Evolutionary conservation across 1,139 yeast genomes (phyloP).

Genomic region (Lodderomyces theae): DNA sequence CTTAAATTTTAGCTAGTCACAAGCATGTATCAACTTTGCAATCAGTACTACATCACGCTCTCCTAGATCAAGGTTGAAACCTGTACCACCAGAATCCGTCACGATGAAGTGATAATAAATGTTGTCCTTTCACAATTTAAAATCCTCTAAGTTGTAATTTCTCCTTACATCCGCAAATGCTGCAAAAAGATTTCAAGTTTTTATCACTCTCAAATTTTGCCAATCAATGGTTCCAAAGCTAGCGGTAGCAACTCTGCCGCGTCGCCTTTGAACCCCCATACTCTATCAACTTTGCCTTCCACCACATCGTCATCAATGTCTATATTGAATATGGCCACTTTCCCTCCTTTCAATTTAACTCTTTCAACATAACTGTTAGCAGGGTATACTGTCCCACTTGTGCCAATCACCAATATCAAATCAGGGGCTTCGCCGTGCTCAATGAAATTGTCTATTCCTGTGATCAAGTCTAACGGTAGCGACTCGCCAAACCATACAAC

Average conservation of each 20-base stretch:
- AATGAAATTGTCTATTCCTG: constrained; percentile 70
- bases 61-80: too few relatives aligned
- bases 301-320: constrained; percentile 50
- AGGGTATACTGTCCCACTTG: constrained; percentile 85
- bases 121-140: too few relatives aligned
- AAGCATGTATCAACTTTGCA: too few relatives aligned
- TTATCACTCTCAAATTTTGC: constrained; percentile 17
- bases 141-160: too few relatives aligned
- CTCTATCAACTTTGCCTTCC: constrained; percentile 38
- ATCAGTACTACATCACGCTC: too few relatives aligned
- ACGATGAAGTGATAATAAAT: too few relatives aligned
- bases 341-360: constrained; percentile 69
- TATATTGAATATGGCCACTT: constrained; percentile 79
- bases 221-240: constrained; percentile 57
- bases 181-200: too few relatives aligned
- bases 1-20: too few relatives aligned
- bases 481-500: constrained; percentile 94
- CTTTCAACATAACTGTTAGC: constrained; percentile 88
- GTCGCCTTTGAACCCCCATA: constrained; percentile 80
- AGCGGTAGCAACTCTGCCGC: constrained; percentile 69
- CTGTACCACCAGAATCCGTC: too few relatives aligned
- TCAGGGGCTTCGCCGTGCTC: constrained; percentile 54
- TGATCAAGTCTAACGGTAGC: constrained; percentile 60
- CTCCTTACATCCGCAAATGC: too few relatives aligned
- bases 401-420: constrained; percentile 76